Conservation (phyloP, 2,329 filamentous ascomycete species). For the Cephalotrichum gorgonifer region DNA sequence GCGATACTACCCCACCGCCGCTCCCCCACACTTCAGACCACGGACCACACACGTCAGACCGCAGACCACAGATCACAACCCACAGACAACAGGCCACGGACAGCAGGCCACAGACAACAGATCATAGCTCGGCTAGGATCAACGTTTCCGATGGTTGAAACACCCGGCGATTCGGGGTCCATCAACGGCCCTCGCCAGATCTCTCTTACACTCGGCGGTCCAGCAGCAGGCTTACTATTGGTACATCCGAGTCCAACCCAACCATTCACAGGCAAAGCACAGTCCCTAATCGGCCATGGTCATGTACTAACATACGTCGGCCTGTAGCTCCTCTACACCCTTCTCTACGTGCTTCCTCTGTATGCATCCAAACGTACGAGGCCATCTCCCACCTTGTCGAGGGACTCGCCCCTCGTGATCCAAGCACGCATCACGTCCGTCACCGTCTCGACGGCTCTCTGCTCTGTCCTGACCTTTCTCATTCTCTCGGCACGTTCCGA, state of each 20-base stretch:
- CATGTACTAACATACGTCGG: background rate
- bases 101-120: too few relatives aligned
- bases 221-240: background rate
- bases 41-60: too few relatives aligned
- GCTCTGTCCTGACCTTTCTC: constrained; percentile 55
- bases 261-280: too few relatives aligned
- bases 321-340: constrained; percentile 63
- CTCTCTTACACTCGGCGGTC: background rate
- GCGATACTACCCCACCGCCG: too few relatives aligned
- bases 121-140: too few relatives aligned
- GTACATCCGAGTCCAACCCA: too few relatives aligned
- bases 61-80: too few relatives aligned
- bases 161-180: background rate
- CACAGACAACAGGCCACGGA: too few relatives aligned
- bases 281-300: too few relatives aligned
- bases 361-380: constrained; percentile 74
- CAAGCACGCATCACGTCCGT: constrained; percentile 75
- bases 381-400: constrained; percentile 66
- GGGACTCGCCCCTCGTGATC: constrained; percentile 86
- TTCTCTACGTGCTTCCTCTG: constrained; percentile 83
- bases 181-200: background rate
- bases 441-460: constrained; percentile 60
- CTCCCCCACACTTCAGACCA: too few relatives aligned
- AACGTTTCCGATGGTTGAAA: too few relatives aligned
- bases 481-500: constrained; percentile 46